These are phyloP conservation scores for Neopestalotiopsis sp. DNA, from an alignment of 2,329 filamentous ascomycete genomes.

Conservation along the genomic window DNA sequence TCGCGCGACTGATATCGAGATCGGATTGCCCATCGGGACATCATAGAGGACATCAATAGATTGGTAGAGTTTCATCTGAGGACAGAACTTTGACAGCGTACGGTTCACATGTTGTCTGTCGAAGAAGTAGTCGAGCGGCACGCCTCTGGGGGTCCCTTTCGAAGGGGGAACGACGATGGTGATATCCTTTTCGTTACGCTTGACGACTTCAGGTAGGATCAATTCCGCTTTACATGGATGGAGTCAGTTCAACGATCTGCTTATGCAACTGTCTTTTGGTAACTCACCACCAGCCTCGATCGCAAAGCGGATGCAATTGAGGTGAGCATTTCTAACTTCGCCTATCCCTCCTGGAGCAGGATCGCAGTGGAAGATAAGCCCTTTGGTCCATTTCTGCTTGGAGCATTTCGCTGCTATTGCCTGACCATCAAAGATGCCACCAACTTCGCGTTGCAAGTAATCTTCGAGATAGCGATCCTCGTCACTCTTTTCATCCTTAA, in stretches of 20 bases:
- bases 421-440: slow-evolving; percentile 35
- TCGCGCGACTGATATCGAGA: slow-evolving; percentile 29
- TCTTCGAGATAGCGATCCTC: slow-evolving; percentile 36
- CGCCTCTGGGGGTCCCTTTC: slow-evolving; percentile 34
- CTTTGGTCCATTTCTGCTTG: slow-evolving; percentile 43
- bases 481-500: too few species aligned
- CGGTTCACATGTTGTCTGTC: slow-evolving; percentile 36
- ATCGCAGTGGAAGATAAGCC: slow-evolving; percentile 48
- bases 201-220: slow-evolving; percentile 41
- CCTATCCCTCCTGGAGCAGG: slow-evolving; percentile 48
- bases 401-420: slow-evolving; percentile 40
- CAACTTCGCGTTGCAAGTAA: slow-evolving; percentile 39
- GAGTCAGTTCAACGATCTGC: background rate
- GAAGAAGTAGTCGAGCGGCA: slow-evolving; percentile 40
- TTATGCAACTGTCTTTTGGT: background rate
- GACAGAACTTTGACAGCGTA: slow-evolving; percentile 36
- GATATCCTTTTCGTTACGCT: slow-evolving; percentile 37
- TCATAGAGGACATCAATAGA: slow-evolving; percentile 41
- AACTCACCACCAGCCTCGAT: slow-evolving; percentile 51
- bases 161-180: slow-evolving; percentile 25
- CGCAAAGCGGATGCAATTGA: slow-evolving; percentile 50
- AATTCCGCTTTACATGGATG: slow-evolving; percentile 38
- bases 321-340: slow-evolving; percentile 47
- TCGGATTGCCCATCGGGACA: slow-evolving; percentile 33
- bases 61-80: slow-evolving; percentile 40